A percentile compares a stretch with the other conserved stretches of the same genome.
Conservation (phyloP, 139 green algal genomes). For the Chlamydomonas incerta region DNA sequence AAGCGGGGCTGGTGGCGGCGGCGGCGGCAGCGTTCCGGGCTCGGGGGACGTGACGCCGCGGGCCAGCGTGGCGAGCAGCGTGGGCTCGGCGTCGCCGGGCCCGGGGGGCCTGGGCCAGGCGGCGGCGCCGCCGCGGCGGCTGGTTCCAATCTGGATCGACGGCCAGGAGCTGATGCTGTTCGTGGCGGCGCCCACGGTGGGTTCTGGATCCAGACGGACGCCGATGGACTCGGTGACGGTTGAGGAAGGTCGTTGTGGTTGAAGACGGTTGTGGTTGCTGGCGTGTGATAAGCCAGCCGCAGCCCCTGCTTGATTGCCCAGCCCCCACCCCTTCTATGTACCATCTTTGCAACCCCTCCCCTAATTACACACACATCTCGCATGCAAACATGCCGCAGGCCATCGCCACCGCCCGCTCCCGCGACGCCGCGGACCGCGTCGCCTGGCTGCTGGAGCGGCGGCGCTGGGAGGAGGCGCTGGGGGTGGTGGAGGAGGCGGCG, state of each 20-base stretch:
- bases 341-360: no score
- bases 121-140: slow-evolving; percentile 1
- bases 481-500: slow-evolving; percentile 67
- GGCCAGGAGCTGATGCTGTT: slow-evolving; percentile 70
- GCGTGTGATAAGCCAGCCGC: no score
- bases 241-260: no score
- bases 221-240: no score
- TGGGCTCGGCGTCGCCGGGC: neutral
- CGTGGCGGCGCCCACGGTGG: slow-evolving; percentile 58
- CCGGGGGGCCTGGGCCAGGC: no score
- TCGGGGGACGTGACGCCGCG: neutral
- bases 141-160: slow-evolving; percentile 29
- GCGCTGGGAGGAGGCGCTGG: slow-evolving; percentile 80
- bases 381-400: slow-evolving; percentile 52
- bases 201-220: no score
- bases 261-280: neutral
- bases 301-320: no score
- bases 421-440: slow-evolving; percentile 84
- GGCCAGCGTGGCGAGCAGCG: neutral
- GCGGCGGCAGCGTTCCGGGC: neutral
- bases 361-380: no score
- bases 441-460: slow-evolving; percentile 80
- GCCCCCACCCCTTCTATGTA: no score
- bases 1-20: neutral
- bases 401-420: slow-evolving; percentile 74